Evolutionary conservation across 139 green algal species (phyloP), one percentile per base, ranked within the genome.

Genomic region (Tetradesmus lagerheimii): DNA sequence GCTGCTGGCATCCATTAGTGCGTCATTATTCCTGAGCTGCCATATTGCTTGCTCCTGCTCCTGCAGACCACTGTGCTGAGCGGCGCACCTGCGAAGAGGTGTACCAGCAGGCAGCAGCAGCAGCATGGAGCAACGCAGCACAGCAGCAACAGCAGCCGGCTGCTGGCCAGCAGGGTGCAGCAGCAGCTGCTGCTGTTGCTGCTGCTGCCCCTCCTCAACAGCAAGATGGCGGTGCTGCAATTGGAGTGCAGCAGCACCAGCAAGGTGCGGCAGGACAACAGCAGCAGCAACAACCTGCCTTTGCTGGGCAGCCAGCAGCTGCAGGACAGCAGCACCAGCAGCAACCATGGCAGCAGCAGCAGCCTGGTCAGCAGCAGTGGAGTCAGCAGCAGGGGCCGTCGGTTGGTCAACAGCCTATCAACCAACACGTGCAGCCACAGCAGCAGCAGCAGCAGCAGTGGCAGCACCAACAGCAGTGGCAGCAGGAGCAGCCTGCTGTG

Each of bases 61-160:
- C 77, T 45, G 81, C 80, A 83, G 88, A 91, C 47, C 83, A 85
- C 37, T 34, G 86, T 74, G 81, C 85, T 39, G 27, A 39, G 34
- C 74, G 47, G 34, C 37, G 41, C 14, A 81, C 35, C 4, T 53
- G 35, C 16, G 35, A 83, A 29, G 38, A 90, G 25, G 57, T 80
- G 35, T 89, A 91, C 74, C 75, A 80, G 67, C 84, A 88, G 31
- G 80, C 80, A 89, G 16, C 83, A 64, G 25, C 86, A 66, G 31
- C 89, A 84, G 84, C 89, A 47, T 89, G 85, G 85, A 34, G 35
- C 31, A 34, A n/a, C 43, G 57, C 53, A 37, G 35, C 0, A 0
- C 82, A 87, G 57, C 57, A 78, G 53, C 53, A 57, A 23, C 81
- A 80, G 62, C 83, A 88, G 62, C 62, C 62, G 66, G 62, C 83